A percentile compares a stretch with the other conserved stretches of the same genome.
These are phyloP conservation scores for Neofusicoccum umdonicola DNA, from an alignment of 2,329 filamentous ascomycete species.

Conservation along the genomic window DNA sequence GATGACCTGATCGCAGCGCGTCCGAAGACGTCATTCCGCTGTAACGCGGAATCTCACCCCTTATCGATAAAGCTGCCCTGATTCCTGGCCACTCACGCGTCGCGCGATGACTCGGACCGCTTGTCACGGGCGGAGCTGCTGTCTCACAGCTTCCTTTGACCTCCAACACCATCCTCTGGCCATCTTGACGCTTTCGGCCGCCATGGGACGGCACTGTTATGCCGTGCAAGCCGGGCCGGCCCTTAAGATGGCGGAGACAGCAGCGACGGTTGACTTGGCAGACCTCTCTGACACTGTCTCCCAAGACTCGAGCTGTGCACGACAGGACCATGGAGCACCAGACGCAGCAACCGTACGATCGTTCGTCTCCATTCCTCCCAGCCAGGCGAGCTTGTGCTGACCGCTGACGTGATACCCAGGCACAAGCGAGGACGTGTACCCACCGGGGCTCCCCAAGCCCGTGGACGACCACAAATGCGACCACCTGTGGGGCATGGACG, in stretches of 20 bases:
- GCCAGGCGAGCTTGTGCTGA: background rate
- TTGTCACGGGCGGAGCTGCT: background rate
- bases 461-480: slow-evolving; percentile 42
- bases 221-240: background rate
- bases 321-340: background rate
- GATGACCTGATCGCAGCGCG: slow-evolving; percentile 14
- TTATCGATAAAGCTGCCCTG: slow-evolving; percentile 15
- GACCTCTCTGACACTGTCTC: background rate
- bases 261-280: background rate
- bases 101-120: background rate
- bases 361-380: background rate
- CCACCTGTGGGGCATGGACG: slow-evolving; percentile 31
- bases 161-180: background rate
- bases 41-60: background rate
- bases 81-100: background rate
- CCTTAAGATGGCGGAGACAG: background rate
- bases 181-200: background rate
- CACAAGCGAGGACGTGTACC: slow-evolving; percentile 22
- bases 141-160: slow-evolving; percentile 7
- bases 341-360: background rate
- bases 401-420: background rate
- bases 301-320: background rate
- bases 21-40: slow-evolving; percentile 4
- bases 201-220: background rate
- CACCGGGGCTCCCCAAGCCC: slow-evolving; percentile 37